Conservation (phyloP, 78 protist genomes). For the Neovahlkampfia damariscottae region DNA sequence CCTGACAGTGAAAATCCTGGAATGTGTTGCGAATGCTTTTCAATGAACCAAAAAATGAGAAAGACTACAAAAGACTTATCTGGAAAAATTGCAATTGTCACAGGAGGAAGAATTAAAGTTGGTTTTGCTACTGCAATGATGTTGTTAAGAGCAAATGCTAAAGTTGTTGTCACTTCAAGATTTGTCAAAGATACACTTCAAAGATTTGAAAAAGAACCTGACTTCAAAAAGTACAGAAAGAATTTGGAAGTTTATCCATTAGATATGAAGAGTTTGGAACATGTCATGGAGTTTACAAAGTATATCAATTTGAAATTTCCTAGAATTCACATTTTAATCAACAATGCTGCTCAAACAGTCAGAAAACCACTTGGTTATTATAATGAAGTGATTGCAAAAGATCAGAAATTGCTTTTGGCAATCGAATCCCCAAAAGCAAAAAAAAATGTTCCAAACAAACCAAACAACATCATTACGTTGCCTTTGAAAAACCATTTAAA, state of each 20-base stretch:
- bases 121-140: conserved; percentile 30
- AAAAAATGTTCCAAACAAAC: no score
- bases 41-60: neutral
- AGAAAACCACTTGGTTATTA: conserved; percentile 35
- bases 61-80: neutral
- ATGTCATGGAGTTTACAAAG: conserved; percentile 19
- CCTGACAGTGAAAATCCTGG: neutral
- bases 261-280: conserved; percentile 35
- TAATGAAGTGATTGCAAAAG: conserved; percentile 17
- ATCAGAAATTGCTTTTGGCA: neutral
- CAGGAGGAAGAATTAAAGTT: conserved; percentile 54
- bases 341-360: conserved; percentile 68
- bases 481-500: no score
- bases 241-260: conserved; percentile 30
- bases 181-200: conserved; percentile 36
- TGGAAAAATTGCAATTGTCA: conserved; percentile 19
- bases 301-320: neutral
- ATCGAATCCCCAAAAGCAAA: neutral
- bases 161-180: conserved; percentile 48
- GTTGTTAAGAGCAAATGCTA: conserved; percentile 34
- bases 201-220: conserved; percentile 30
- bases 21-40: neutral
- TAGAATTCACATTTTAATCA: conserved; percentile 23
- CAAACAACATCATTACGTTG: no score
- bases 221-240: conserved; percentile 17